Conservation (phyloP, 495 filamentous ascomycete species). For the Neurospora tetraspora region DNA sequence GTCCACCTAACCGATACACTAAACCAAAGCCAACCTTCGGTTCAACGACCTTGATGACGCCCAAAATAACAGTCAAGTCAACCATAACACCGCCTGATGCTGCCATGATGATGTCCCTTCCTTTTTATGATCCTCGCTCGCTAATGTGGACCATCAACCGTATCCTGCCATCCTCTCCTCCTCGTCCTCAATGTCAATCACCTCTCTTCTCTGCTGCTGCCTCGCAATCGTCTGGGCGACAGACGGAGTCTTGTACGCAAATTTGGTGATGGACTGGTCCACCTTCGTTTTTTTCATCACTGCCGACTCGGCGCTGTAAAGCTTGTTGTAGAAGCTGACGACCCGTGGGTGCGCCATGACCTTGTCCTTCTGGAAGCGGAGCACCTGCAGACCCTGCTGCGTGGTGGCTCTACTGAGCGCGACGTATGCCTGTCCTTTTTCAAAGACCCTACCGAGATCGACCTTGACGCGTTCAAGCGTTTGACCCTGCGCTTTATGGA, state of each 20-base stretch:
- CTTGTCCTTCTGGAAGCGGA: slow-evolving; percentile 78
- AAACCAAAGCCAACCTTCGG: not conserved
- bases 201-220: not conserved
- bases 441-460: slow-evolving; percentile 82
- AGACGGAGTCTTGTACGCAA: slow-evolving; percentile 6
- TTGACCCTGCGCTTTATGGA: slow-evolving; percentile 97
- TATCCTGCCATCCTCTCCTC: slow-evolving; percentile 30
- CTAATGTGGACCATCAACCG: slow-evolving; percentile 13
- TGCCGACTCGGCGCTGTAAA: slow-evolving; percentile 51
- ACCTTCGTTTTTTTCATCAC: slow-evolving; percentile 16
- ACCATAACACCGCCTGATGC: not conserved
- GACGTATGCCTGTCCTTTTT: slow-evolving; percentile 87
- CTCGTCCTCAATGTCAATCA: slow-evolving; percentile 23
- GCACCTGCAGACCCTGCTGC: slow-evolving; percentile 79
- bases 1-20: not conserved
- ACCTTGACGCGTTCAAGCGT: slow-evolving; percentile 93
- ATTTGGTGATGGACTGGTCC: slow-evolving; percentile 19
- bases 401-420: slow-evolving; percentile 76
- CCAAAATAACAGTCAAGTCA: not conserved
- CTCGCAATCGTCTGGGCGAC: not conserved
- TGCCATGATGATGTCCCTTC: not conserved
- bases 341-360: slow-evolving; percentile 93
- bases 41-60: not conserved
- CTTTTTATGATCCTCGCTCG: not conserved
- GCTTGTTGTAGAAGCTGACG: slow-evolving; percentile 67